Base-by-base conservation (phyloP, 2,329 filamentous ascomycete species). In the Epichloe gansuensis region DNA sequence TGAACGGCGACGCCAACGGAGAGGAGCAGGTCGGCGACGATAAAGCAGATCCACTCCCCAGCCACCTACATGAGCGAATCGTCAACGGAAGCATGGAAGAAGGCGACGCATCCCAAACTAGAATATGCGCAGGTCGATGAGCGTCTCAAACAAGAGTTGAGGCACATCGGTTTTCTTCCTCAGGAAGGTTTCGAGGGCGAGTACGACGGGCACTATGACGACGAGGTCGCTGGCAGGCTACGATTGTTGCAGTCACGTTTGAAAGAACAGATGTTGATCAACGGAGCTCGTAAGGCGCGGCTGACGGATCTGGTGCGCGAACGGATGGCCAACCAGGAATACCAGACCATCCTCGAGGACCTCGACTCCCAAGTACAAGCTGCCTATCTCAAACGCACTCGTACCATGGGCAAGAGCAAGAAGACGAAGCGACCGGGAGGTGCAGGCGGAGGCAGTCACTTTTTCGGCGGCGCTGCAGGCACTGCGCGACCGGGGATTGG, bases 291-390 rank as follows among this genome's bases (percentile, higher is more conserved):
- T 57, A 97, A 97, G 69, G 78, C 88, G 6, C 82, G 91, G 2
- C 75, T 98, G 11, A 82, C 88, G 1, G 91, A 96, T 39, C 77
- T 96, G 31, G 88, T 93, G 7, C 86, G 90, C 61, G 91, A 95
- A 66, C 84, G 89, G 58, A 91, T 98, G 81, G 93, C 93, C 0
- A 85, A 93, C 70, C 93, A 98, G 65, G 93, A 98, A 67, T 98
- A 95, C 73, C 86, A 85, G 67, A 96, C 90, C 52, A 98, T 98
- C 61, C 85, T 94, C 49, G 93, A 98, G 65, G 93, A 98, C 66
- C 82, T 98, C 23, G 93, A 98, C 73, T 83, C 84, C 43, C 93
- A 97, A 66, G 90, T 97, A 43, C 91, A 97, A 64, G 85, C 88
- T 50, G 91, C 93, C 3, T 98, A 97, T 64, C 82, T 95, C 45